Evolutionary conservation across 495 filamentous ascomycete species (phyloP), one percentile per base, ranked within the genome.

Genomic region (Cudoniella acicularis): DNA sequence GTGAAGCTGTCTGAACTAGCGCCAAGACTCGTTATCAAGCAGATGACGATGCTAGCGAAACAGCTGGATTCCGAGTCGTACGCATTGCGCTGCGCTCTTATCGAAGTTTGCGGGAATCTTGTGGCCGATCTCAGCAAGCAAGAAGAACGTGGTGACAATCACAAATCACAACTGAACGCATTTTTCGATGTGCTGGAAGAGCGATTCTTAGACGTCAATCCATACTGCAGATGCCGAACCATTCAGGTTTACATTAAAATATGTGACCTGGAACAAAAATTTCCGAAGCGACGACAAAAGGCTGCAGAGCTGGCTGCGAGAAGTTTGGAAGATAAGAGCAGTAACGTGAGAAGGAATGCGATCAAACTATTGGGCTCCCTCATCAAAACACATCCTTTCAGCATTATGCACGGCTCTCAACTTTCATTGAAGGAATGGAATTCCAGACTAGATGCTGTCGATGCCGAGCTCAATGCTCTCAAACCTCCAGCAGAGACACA

Each of bases 41-140:
- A 98, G 70, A 96, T 98, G 86, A 93, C 90, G 13, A 79, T 95
- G 60, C 73, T 99, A 36, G 88, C 91, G 2, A 98, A 96, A 71
- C 87, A 96, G 63, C 75, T 99, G 11, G 93, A 99, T 61, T 96
- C 89, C 76, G 94, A 99, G 72, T 95, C 95, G 20, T 96, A 98
- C 70, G 92, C 91, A 16, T 83, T 99, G 18, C 86, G 94, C 23
- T 96, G 89, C 66, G 90, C 94, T 22, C 81, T 99, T 25, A 92
- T 99, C 55, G 94, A 99, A 69, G 91, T 98, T n/a, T 96, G 91
- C 70, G 95, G 94, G n/a, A 98, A 98, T 73, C 82, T 99, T 64
- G 88, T 98, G 54, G 80, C 85, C 13, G 87, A 97, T 69, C 82
- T 99, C 11, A 96, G 86, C 71, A 93, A 90, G 67, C 87, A 93